Percentiles rank a stretch among this genome's conserved stretches.
phyloP scores from a whole-genome alignment of 2,329 filamentous ascomycete species.

The Alternaria sp. region DNA sequence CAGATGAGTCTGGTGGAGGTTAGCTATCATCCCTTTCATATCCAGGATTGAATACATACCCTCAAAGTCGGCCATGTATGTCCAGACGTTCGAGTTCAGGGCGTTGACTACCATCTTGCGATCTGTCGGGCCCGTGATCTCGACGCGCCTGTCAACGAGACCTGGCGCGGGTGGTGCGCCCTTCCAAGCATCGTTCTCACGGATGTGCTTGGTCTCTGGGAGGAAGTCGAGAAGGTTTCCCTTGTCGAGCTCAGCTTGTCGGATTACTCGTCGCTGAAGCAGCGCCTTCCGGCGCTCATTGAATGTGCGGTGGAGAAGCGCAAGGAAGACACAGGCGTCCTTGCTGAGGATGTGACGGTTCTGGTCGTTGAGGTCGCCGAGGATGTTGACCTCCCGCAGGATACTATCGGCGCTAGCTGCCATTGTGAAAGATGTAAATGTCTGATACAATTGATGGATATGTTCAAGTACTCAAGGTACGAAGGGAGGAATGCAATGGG shows the following conservation, averaged over 20 bases:
- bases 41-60: conserved; percentile 60
- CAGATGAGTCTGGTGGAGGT: conserved; percentile 75
- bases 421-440: conserved; percentile 32
- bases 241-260: conserved; percentile 92
- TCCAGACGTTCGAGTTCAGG: conserved; percentile 94
- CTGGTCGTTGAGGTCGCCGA: conserved; percentile 76
- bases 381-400: conserved; percentile 86
- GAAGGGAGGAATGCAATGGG: conserved; percentile 31
- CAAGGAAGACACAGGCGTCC: conserved; percentile 88
- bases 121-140: conserved; percentile 97
- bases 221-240: conserved; percentile 91
- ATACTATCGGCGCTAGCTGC: conserved; percentile 69
- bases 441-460: conserved; percentile 7
- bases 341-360: conserved; percentile 92
- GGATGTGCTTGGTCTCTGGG: conserved; percentile 92
- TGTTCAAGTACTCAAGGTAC: conserved; percentile 10
- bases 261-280: conserved; percentile 81
- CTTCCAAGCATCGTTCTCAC: conserved; percentile 92
- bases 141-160: conserved; percentile 88
- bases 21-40: background rate
- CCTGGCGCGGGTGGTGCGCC: conserved; percentile 90
- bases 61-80: conserved; percentile 99
- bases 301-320: conserved; percentile 93
- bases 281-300: conserved; percentile 86
- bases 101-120: conserved; percentile 99